Evolutionary conservation across 2,329 filamentous ascomycete genomes (phyloP), one percentile per base, ranked within the genome.

Genomic region (Capronia coronata): DNA sequence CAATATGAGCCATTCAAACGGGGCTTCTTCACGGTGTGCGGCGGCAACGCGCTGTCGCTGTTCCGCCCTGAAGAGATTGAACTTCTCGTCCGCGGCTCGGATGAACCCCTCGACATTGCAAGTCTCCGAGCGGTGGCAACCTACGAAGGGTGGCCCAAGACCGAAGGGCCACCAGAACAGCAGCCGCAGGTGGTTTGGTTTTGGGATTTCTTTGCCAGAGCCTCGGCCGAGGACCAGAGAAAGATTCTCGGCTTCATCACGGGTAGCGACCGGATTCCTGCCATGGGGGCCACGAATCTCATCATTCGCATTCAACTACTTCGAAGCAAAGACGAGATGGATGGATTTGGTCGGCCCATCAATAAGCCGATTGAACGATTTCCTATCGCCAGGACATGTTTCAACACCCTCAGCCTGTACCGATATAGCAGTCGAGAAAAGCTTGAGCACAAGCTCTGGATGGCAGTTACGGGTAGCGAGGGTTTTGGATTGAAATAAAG

Each of bases 1-100:
- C 89, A 95, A 63, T 96, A 94, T 57, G 88, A 94, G 64, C 89
- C 90, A 0, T 96, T 96, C 74, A 93, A 93, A 64, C 80, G 89
- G 47, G 90, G 90, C 1, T 96, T 96, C 68, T 96, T 88, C 65
- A 94, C 86, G 0, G 87, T 95, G 22, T 94, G 88, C 63, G 86
- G 85, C 29, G 87, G 89, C 29, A 94, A 93, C 63, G 89, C 90
- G 0, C 74, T 95, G 29, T 87, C 84, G 1, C 76, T 96, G 1
- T 95, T 95, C 67, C 80, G 87, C 13, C 85, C 90, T 0, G 89
- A 95, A 64, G 90, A 96, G 65, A 94, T 96, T 54, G 90, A 95
- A 65, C 77, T 94, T 2, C 76, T 95, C 1, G 79, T 96, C 3
- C 78, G 89, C 44, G 89, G 89, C 9, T 93, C 87, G 6, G 87